Base-by-base conservation (phyloP, 106 monocot species). In the Narthecium ossifragum region DNA sequence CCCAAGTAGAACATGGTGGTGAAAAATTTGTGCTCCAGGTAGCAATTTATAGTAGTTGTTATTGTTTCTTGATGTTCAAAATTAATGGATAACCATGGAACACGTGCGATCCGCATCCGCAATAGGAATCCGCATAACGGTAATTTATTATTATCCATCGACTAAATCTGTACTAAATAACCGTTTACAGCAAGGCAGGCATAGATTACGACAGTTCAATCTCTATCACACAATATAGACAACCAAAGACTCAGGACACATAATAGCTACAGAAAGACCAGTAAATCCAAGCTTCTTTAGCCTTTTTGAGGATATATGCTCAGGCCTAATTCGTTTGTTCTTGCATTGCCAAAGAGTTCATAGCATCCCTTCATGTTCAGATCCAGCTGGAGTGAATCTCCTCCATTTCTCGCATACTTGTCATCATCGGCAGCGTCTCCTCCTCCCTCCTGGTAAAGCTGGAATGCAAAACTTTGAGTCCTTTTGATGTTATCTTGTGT, bases 331-430 rank as follows among this genome's bases (percentile, higher is more conserved):
- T 81, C 81, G 68, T 59, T 67, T 5, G 53, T 61, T 57, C 47
- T 33, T 1, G 58, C 50, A n/a, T 59, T 77, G 18, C 70, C 60
- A 61, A 62, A 71, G 26, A 82, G 20, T 26, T 88, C 79, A 38
- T 60, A 82, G 8, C 43, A 55, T 45, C 79, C 75, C 47, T 73
- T 79, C 22, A 79, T 58, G 60, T 88, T 82, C 69, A 88, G 70
- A 60, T 83, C 79, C 39, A 88, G 32, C 12, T 63, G 57, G 15
- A 66, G 51, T 0, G 58, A 72, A 11, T n/a, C n/a, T n/a, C 48
- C 63, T 53, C 56, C 73, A 70, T 63, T 56, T 30, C 47, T 6
- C 14, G 26, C 25, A 34, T 70, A 49, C 57, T 70, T 77, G 36
- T 46, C 14, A 18, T 75, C 63, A 39, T 54, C 46, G 24, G 5